Percentiles rank a stretch among this genome's conserved stretches.
Conservation (phyloP, 2,329 filamentous ascomycete genomes). For the Alternaria angustiovoidea region DNA sequence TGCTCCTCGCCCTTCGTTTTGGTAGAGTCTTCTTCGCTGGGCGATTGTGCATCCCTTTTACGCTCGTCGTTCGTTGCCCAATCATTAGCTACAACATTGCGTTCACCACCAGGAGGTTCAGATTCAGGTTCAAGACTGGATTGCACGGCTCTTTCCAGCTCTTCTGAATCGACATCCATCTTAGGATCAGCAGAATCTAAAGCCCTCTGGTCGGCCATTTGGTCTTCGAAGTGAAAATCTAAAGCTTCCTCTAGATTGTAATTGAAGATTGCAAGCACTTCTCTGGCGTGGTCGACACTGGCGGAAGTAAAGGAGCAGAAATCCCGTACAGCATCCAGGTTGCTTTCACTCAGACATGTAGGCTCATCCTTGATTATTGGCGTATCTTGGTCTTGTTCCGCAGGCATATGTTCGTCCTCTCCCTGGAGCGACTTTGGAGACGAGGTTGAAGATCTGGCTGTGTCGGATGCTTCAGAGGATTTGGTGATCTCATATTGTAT, state of each 20-base stretch:
- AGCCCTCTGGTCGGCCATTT: background rate
- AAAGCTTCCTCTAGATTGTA: conserved; percentile 3
- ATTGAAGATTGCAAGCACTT: background rate
- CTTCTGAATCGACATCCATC: background rate
- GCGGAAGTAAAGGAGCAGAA: background rate
- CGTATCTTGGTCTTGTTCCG: background rate
- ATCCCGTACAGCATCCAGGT: background rate
- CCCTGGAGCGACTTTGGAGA: background rate
- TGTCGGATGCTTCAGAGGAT: background rate
- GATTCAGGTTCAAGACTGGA: background rate
- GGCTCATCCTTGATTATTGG: background rate
- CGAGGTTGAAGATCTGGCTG: background rate
- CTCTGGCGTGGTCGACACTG: background rate
- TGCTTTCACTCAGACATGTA: background rate
- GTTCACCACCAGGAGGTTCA: background rate
- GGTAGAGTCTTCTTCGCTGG: background rate
- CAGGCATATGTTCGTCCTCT: background rate
- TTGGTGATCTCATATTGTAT: conserved; percentile 8
- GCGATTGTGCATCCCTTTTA: background rate
- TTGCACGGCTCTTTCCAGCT: background rate
- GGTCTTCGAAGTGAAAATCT: background rate
- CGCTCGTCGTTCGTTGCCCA: background rate
- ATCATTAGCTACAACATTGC: background rate
- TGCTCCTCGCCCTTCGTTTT: background rate
- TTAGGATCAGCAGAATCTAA: no score